phyloP scores from a whole-genome alignment of 139 green algal species.

The Picochlorum sp. region DNA sequence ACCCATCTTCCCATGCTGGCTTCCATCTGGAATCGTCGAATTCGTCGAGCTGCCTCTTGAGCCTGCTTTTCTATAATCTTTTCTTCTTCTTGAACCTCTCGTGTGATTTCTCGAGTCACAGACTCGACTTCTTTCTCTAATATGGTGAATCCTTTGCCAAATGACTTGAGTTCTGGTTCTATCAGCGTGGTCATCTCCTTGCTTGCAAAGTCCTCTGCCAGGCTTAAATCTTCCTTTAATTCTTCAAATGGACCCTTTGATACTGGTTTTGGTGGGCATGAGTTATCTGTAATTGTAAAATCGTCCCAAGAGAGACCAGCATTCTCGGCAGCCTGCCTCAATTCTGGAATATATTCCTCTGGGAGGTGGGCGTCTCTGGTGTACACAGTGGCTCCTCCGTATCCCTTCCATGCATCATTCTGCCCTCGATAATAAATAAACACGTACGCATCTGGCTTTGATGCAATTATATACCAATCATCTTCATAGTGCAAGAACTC shows the following conservation, averaged over 20 bases:
- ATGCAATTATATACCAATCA: conserved; percentile 76
- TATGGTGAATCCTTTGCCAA: conserved; percentile 61
- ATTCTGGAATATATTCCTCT: conserved; percentile 41
- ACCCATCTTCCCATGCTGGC: conserved; percentile 23
- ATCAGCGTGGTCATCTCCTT: conserved; percentile 18
- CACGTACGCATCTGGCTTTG: conserved; percentile 64
- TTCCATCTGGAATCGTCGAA: conserved; percentile 16
- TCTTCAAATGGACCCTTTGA: conserved; percentile 17
- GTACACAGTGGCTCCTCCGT: conserved; percentile 70
- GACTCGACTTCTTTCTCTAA: conserved; percentile 24
- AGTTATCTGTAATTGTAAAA: conserved; percentile 78
- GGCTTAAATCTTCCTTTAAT: conserved; percentile 23
- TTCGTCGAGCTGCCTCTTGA: conserved; percentile 6
- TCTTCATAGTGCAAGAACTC: conserved; percentile 82
- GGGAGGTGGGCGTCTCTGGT: conserved; percentile 38
- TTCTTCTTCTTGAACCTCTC: conserved; percentile 12
- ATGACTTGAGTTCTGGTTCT: conserved; percentile 43
- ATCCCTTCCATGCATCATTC: conserved; percentile 84
- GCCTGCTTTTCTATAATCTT: not conserved
- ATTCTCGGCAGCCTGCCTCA: conserved; percentile 28
- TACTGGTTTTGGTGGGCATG: conserved; percentile 50
- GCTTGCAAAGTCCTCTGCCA: conserved; percentile 7
- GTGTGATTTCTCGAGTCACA: not conserved
- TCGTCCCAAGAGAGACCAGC: conserved; percentile 51
- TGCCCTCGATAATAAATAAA: conserved; percentile 81